Base-by-base conservation (phyloP, 1,139 yeast species). In the Yamadazyma jaroonii region DNA sequence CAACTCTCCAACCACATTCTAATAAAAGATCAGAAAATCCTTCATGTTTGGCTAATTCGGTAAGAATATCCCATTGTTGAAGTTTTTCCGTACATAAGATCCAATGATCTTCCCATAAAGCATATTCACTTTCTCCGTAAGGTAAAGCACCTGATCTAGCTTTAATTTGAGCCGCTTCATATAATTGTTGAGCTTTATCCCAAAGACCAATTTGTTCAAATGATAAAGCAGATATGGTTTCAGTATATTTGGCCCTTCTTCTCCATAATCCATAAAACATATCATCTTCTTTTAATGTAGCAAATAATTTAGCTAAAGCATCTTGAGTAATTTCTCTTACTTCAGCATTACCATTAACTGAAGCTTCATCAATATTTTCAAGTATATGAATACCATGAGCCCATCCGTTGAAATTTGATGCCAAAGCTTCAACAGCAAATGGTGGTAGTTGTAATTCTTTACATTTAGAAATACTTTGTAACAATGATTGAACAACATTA, bases 81-180 rank as follows among this genome's bases (percentile, higher is more conserved):
- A 94, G 68, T 56, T 94, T 92, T 56, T 94, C 97, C 2, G 98
- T 96, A 67, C 98, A 90, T 26, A 87, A 65, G 39, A 94, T 88
- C 99, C 98, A 94, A 52, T 92, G 95, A 56, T 94, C 98, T 64
- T 94, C 99, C 99, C 99, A 94, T 32, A 94, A 68, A 0, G 95
- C 82, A 54, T 94, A 94, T 54, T 94, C 99, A 1, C 96, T 80
- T 54, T 94, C 97, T 20, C 96, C 88, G 57, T 88, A 94, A 0
- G 98, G 98, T 36, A 92, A 67, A 3, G 87, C 95, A 2, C 98
- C 98, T 54, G 95, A 84, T 42, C 98, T 72, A 0, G 98, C 98
- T 52, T 92, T 90, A 42, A 94, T 85, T 62, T 94, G 98, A 1
- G 98, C 98, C n/a, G 89, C 80, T 61, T 94, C 99, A 51, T 94